These are phyloP conservation scores for Trichomonas tenax DNA, from an alignment of 208 protist species.

Conservation along the genomic window DNA sequence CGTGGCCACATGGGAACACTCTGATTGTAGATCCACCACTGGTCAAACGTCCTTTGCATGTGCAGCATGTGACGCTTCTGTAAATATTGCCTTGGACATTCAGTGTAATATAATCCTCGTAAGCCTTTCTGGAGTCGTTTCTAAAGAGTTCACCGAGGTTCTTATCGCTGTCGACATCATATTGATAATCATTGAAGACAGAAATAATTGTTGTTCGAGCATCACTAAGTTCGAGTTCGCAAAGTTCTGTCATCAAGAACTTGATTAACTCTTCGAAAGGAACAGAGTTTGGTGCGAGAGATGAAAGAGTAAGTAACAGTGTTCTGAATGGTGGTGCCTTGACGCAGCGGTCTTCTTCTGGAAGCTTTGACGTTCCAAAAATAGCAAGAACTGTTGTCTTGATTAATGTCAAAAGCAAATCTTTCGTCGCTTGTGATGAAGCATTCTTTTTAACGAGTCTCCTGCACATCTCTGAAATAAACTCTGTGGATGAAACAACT, in stretches of 20 bases:
- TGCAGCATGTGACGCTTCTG: not conserved
- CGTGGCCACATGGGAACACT: not conserved
- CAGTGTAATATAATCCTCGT: not conserved
- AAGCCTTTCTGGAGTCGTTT: not conserved
- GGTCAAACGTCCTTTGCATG: not conserved
- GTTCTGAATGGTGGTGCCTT: not conserved
- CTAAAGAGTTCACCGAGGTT: not conserved
- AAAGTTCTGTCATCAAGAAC: not conserved
- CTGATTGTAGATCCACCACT: not conserved
- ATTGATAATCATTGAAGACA: not conserved
- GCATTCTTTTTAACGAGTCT: not conserved
- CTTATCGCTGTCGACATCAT: not conserved
- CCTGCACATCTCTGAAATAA: not conserved
- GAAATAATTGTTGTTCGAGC: not conserved
- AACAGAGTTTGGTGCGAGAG: not conserved
- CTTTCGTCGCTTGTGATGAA: not conserved
- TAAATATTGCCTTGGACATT: not conserved
- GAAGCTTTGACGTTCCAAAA: not conserved
- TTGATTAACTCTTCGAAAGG: not conserved
- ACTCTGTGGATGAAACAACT: not conserved
- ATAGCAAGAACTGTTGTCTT: not conserved
- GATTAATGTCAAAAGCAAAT: not conserved
- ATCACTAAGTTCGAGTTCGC: not conserved
- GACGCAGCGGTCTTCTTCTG: not conserved
- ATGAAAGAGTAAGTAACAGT: not conserved